Evolutionary conservation across 495 filamentous ascomycete species (phyloP).

Genomic region (Penicillium parvum): DNA sequence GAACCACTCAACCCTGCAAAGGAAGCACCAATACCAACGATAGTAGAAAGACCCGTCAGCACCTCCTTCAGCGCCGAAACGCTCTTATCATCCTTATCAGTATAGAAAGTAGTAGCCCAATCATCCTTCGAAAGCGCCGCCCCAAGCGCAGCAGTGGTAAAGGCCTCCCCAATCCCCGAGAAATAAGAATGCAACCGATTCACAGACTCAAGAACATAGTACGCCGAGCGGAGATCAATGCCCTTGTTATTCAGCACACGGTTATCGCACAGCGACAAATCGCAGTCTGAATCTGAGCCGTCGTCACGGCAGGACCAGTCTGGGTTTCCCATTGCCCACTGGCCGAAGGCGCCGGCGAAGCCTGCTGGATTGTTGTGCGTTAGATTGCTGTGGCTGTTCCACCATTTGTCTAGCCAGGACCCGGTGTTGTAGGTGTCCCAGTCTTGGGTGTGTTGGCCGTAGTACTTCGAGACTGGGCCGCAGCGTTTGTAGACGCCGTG

Average conservation of each 20-base stretch:
- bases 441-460: constrained; percentile 12
- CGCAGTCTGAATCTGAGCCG: constrained; percentile 18
- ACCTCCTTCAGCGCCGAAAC: constrained; percentile 14
- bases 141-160: constrained; percentile 18
- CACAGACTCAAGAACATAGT: constrained; percentile 23
- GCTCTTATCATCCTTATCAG: constrained; percentile 22
- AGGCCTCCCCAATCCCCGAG: constrained; percentile 18
- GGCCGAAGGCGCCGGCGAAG: constrained; percentile 21
- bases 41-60: constrained; percentile 6
- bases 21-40: constrained; percentile 20
- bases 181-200: constrained; percentile 23
- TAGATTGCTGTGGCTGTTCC: constrained; percentile 7
- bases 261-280: constrained; percentile 21
- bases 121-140: constrained; percentile 23
- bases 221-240: constrained; percentile 15
- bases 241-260: constrained; percentile 17
- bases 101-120: constrained; percentile 23
- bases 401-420: constrained; percentile 25
- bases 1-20: constrained; percentile 16
- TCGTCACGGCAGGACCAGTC: constrained; percentile 25
- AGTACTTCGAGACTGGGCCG: constrained; percentile 19
- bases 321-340: constrained; percentile 25
- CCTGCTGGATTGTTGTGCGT: constrained; percentile 15
- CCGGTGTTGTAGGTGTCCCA: constrained; percentile 18
- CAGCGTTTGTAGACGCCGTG: constrained; percentile 15